Percentiles rank a stretch among this genome's conserved stretches.
phyloP scores from a whole-genome alignment of 768 basidiomycete genomes.

The Lentinula sp. region DNA sequence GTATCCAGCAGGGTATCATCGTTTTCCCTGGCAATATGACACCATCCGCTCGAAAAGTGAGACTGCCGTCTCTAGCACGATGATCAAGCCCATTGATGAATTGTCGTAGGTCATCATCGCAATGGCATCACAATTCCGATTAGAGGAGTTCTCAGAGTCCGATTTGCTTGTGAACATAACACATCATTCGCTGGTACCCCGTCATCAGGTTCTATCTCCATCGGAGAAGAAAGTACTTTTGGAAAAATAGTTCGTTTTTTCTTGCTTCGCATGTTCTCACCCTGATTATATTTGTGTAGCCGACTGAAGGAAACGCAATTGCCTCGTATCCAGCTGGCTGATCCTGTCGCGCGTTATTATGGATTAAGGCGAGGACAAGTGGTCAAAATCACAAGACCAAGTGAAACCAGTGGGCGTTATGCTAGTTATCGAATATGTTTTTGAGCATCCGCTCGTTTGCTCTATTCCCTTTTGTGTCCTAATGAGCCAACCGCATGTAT shows the following conservation, averaged over 20 bases:
- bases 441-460: slow-evolving; percentile 24
- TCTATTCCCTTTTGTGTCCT: not conserved
- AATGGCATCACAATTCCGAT: slow-evolving; percentile 78
- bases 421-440: slow-evolving; percentile 92
- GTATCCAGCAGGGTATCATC: slow-evolving; percentile 86
- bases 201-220: slow-evolving; percentile 78
- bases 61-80: slow-evolving; percentile 11
- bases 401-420: slow-evolving; percentile 93
- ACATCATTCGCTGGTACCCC: slow-evolving; percentile 91
- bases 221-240: slow-evolving; percentile 86
- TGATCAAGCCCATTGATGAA: not conserved
- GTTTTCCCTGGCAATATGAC: slow-evolving; percentile 97
- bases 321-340: slow-evolving; percentile 91
- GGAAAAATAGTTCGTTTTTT: slow-evolving; percentile 79
- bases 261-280: not conserved
- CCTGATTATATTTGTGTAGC: slow-evolving; percentile 34
- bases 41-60: slow-evolving; percentile 89
- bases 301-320: slow-evolving; percentile 97
- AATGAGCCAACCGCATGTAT: slow-evolving; percentile 6
- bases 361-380: slow-evolving; percentile 93
- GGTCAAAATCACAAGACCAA: slow-evolving; percentile 95
- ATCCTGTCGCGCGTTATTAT: slow-evolving; percentile 98
- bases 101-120: slow-evolving; percentile 76
- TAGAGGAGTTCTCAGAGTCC: slow-evolving; percentile 96
- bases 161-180: slow-evolving; percentile 97